Percentiles rank a stretch among this genome's conserved stretches.
Conservation (phyloP, 257 asterid genomes). For the Jaltomata sinuosa region DNA sequence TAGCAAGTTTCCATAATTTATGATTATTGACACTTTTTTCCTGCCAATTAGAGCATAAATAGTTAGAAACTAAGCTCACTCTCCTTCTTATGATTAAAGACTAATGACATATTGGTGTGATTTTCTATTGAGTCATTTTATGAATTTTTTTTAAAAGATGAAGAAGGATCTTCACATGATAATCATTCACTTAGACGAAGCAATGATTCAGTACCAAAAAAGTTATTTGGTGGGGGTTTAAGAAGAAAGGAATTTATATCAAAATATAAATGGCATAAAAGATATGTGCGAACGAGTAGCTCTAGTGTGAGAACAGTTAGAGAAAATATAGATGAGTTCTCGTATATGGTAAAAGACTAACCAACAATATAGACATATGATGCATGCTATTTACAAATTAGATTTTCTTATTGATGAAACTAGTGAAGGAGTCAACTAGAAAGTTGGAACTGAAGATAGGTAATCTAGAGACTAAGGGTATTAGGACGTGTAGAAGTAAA, state of each 20-base stretch:
- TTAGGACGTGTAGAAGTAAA: neutral
- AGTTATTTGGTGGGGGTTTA: neutral
- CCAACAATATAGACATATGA: neutral
- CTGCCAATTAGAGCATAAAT: neutral
- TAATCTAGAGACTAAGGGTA: neutral
- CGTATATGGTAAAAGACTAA: neutral
- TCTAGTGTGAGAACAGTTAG: neutral
- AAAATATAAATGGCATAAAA: neutral
- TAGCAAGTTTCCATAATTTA: neutral
- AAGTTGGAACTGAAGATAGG: neutral
- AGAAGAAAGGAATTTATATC: neutral
- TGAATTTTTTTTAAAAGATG: neutral
- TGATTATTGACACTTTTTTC: neutral
- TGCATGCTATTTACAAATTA: neutral
- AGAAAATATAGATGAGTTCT: neutral
- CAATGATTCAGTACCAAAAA: neutral
- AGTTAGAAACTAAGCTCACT: neutral
- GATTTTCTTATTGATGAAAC: neutral
- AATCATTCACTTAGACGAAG: neutral
- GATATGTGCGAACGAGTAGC: neutral
- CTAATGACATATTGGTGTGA: neutral
- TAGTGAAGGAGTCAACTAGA: neutral
- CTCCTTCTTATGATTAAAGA: neutral
- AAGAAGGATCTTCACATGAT: neutral
- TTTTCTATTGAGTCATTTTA: neutral